Evolutionary conservation across 345 rosid genomes (phyloP).

Genomic region (Cardamine occulta): DNA sequence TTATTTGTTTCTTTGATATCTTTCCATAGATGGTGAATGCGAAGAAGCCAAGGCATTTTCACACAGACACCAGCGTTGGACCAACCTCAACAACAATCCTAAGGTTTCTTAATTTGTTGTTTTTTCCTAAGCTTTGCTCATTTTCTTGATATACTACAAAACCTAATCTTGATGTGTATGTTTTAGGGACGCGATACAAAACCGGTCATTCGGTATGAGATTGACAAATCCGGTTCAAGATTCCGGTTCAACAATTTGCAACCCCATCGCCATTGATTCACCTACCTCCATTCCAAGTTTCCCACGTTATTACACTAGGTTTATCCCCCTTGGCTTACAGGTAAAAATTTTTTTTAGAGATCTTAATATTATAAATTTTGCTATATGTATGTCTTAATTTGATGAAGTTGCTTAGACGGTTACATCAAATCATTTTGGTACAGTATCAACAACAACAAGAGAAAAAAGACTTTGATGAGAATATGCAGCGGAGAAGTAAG

Average conservation of each 20-base stretch:
- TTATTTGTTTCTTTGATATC: constrained; percentile 3
- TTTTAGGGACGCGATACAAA: constrained; percentile 22
- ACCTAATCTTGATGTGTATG: constrained; percentile 22
- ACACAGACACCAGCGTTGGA: constrained; percentile 13
- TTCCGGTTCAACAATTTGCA: constrained; percentile 28
- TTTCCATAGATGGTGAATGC: constrained; percentile 45
- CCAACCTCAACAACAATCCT: constrained; percentile 14
- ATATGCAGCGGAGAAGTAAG: constrained; percentile 3
- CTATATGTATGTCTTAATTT: background rate
- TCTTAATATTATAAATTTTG: background rate
- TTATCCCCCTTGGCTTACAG: constrained; percentile 32
- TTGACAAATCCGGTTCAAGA: constrained; percentile 28
- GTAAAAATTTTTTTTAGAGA: background rate
- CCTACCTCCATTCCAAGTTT: constrained; percentile 24
- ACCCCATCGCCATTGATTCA: constrained; percentile 32
- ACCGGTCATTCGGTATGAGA: constrained; percentile 11
- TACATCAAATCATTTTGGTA: constrained; percentile 28
- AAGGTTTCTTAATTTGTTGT: constrained; percentile 25
- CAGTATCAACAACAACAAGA: constrained; percentile 25
- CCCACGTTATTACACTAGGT: constrained; percentile 22
- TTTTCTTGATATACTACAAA: constrained; percentile 16
- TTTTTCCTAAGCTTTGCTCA: constrained; percentile 4
- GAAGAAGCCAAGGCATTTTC: constrained; percentile 50
- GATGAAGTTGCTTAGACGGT: constrained; percentile 11
- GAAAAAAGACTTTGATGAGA: constrained; percentile 18